phyloP scores from a whole-genome alignment of 2,329 filamentous ascomycete genomes.

The Taxawa tesnikishii region DNA sequence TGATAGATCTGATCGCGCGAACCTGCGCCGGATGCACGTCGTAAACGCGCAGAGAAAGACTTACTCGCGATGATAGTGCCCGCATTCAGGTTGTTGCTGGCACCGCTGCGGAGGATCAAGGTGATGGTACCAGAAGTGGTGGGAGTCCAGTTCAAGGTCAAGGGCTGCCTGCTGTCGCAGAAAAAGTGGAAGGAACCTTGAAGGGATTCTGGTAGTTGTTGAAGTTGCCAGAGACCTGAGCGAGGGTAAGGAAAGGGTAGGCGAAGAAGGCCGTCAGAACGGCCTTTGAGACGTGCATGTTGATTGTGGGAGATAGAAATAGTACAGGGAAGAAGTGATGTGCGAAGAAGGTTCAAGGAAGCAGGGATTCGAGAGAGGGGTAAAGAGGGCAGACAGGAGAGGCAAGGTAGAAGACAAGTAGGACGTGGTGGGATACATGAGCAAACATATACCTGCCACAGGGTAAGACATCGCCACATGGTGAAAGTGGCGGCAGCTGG shows the following conservation, averaged over 20 bases:
- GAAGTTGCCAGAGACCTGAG: constrained; percentile 12
- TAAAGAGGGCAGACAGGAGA: too few species aligned
- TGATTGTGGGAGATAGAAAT: constrained; percentile 13
- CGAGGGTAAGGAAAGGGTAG: constrained; percentile 27
- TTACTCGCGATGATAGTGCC: constrained; percentile 23
- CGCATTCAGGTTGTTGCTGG: constrained; percentile 24
- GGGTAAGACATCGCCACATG: too few species aligned
- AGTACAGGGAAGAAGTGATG: too few species aligned
- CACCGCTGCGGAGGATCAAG: constrained; percentile 31
- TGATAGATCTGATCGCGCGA: not conserved
- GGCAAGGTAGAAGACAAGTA: too few species aligned
- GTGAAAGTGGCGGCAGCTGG: too few species aligned
- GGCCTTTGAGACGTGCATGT: constrained; percentile 33
- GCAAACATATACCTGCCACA: too few species aligned
- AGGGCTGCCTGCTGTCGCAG: constrained; percentile 33
- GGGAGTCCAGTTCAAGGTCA: constrained; percentile 36
- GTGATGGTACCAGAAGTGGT: constrained; percentile 38
- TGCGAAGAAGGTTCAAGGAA: too few species aligned
- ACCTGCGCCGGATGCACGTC: constrained; percentile 1
- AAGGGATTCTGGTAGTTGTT: constrained; percentile 30
- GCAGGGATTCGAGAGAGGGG: too few species aligned
- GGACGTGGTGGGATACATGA: too few species aligned
- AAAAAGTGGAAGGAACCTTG: constrained; percentile 31
- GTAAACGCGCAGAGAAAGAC: constrained; percentile 7
- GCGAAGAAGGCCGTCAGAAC: constrained; percentile 32